These are phyloP conservation scores for Picea glauca DNA, from an alignment of 75 land plant genomes.

Conservation along the genomic window DNA sequence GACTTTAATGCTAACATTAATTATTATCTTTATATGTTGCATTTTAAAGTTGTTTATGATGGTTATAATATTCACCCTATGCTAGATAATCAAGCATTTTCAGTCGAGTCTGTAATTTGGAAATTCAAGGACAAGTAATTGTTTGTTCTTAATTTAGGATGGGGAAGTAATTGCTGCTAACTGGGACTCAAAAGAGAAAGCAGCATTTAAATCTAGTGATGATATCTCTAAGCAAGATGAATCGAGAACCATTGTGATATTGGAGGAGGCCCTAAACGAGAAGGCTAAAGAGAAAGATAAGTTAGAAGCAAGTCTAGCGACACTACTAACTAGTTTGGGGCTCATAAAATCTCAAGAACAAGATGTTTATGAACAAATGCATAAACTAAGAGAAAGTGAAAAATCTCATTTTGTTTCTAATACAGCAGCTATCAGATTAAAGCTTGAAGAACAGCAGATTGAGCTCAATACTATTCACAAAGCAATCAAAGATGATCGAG, in stretches of 20 bases:
- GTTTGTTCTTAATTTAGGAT: slow-evolving; percentile 9
- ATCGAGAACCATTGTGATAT: not conserved
- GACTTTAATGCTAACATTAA: not conserved
- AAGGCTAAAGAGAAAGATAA: slow-evolving; percentile 1
- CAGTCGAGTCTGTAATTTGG: not conserved
- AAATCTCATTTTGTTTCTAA: not conserved
- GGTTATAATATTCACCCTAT: not conserved
- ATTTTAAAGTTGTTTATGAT: not conserved
- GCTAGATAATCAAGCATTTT: not conserved
- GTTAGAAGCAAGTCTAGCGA: slow-evolving; percentile 6
- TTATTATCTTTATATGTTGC: not conserved
- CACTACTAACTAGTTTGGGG: not conserved
- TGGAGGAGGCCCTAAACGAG: slow-evolving; percentile 2
- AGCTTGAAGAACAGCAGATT: slow-evolving; percentile 11
- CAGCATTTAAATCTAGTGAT: not conserved
- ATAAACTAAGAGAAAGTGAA: not conserved
- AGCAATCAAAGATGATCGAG: not conserved
- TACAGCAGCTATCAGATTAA: not conserved
- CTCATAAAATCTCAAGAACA: not conserved
- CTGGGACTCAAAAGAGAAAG: not conserved
- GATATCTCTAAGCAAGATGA: not conserved
- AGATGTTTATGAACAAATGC: not conserved
- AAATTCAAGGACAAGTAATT: not conserved
- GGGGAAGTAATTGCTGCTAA: slow-evolving; percentile 23
- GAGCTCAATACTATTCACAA: slow-evolving; percentile 3